A percentile compares a stretch with the other conserved stretches of the same genome.
Conservation (phyloP, 2,329 filamentous ascomycete species). For the Dactylellina leptospora region DNA sequence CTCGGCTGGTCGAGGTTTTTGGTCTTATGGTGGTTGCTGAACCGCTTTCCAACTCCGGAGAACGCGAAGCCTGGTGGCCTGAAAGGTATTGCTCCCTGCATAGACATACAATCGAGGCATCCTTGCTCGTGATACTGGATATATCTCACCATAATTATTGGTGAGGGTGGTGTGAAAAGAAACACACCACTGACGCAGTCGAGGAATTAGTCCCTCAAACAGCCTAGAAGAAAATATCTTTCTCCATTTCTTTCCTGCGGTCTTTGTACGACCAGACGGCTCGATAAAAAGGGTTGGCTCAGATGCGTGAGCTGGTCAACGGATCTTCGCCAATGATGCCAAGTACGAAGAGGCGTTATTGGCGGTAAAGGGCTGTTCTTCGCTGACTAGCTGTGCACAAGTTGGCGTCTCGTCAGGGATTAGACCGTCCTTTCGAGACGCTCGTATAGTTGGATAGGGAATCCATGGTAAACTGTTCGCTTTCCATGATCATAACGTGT, state of each 20-base stretch:
- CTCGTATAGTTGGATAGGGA: slow-evolving; percentile 19
- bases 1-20: slow-evolving; percentile 21
- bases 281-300: background rate
- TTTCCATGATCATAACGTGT: slow-evolving; percentile 10
- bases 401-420: slow-evolving; percentile 35
- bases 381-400: slow-evolving; percentile 8
- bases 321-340: slow-evolving; percentile 16
- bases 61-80: slow-evolving; percentile 9
- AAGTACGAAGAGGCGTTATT: slow-evolving; percentile 12
- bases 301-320: background rate
- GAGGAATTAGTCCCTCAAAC: too few relatives aligned
- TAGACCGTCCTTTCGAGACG: slow-evolving; percentile 6
- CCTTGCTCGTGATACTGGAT: slow-evolving; percentile 26
- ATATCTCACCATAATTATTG: slow-evolving; percentile 26
- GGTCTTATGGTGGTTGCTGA: background rate
- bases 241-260: slow-evolving; percentile 11
- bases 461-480: slow-evolving; percentile 8
- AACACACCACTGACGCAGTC: slow-evolving; percentile 5
- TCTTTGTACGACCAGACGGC: slow-evolving; percentile 26
- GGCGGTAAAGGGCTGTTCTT: slow-evolving; percentile 37
- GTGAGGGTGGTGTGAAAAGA: slow-evolving; percentile 16
- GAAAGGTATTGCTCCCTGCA: slow-evolving; percentile 23
- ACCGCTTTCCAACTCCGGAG: slow-evolving; percentile 8
- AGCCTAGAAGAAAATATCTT: background rate
- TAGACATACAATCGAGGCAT: slow-evolving; percentile 10